Conservation (phyloP, 2,329 filamentous ascomycete species). For the Gnomoniopsis smithogilvyi region DNA sequence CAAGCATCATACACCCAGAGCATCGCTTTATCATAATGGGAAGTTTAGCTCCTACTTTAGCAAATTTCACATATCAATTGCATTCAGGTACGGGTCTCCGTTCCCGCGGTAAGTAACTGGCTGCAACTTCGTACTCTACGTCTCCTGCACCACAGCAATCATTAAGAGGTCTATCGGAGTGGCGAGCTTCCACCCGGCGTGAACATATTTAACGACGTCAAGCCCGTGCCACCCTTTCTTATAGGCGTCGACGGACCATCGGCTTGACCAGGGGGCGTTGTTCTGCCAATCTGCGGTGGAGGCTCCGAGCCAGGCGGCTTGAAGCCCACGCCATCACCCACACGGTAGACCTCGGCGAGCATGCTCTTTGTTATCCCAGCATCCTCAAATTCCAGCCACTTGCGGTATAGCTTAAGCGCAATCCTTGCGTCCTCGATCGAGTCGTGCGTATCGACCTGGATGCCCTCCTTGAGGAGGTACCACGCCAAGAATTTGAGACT, state of each 20-base stretch:
- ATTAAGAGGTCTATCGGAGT: neutral
- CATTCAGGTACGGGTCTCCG: no score
- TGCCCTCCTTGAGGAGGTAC: constrained; percentile 87
- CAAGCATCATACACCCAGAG: no score
- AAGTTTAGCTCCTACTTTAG: no score
- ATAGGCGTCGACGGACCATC: constrained; percentile 16
- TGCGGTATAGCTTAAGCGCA: constrained; percentile 82
- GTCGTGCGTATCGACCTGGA: constrained; percentile 90
- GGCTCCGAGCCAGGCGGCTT: constrained; percentile 11
- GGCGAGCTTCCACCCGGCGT: constrained; percentile 9
- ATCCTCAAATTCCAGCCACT: constrained; percentile 85
- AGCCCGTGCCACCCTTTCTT: constrained; percentile 1
- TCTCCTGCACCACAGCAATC: neutral
- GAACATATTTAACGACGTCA: constrained; percentile 4
- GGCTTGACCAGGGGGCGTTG: constrained; percentile 3
- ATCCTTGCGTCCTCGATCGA: constrained; percentile 93
- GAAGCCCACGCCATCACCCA: constrained; percentile 25
- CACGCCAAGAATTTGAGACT: constrained; percentile 89
- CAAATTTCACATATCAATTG: no score
- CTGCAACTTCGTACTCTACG: neutral
- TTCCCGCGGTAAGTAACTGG: neutral
- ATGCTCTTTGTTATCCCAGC: constrained; percentile 80
- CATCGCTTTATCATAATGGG: no score
- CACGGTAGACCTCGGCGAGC: constrained; percentile 78
- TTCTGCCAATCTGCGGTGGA: constrained; percentile 1